These are phyloP conservation scores for Suillus bovinus DNA, from an alignment of 768 basidiomycete genomes.

Conservation along the genomic window DNA sequence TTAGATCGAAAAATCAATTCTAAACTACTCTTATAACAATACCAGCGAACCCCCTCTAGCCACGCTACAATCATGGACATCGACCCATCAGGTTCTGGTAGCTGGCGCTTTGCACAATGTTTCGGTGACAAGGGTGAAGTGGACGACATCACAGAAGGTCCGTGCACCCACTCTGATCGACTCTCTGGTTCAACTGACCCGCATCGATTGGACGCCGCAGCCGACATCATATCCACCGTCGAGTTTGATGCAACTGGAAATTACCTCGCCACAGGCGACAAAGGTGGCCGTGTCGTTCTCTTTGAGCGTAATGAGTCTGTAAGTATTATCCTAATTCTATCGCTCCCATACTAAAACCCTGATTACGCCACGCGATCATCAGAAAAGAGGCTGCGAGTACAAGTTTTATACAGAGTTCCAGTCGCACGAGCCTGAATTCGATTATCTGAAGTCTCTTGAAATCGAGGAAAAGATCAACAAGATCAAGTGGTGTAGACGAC, in stretches of 20 bases:
- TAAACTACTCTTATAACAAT: conserved; percentile 1
- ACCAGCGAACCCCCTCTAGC: conserved; percentile 14
- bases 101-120: conserved; percentile 99
- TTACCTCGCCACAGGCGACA: conserved; percentile 99
- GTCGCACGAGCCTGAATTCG: conserved; percentile 99
- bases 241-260: conserved; percentile 99
- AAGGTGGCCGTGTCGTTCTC: conserved; percentile 97
- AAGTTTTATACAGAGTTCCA: conserved; percentile 99
- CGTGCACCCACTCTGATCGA: conserved; percentile 28
- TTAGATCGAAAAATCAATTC: conserved; percentile 11
- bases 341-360: conserved; percentile 22
- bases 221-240: conserved; percentile 99
- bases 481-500: conserved; percentile 99
- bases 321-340: conserved; percentile 27
- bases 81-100: conserved; percentile 80
- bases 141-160: conserved; percentile 99
- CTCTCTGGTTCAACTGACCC: conserved; percentile 20
- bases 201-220: conserved; percentile 41
- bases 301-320: conserved; percentile 99
- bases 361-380: conserved; percentile 36
- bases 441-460: conserved; percentile 99
- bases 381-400: conserved; percentile 99
- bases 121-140: conserved; percentile 99
- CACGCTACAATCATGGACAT: conserved; percentile 65
- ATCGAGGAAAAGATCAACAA: conserved; percentile 99